phyloP scores from a whole-genome alignment of 805 yeast species.

The Candida alai region DNA sequence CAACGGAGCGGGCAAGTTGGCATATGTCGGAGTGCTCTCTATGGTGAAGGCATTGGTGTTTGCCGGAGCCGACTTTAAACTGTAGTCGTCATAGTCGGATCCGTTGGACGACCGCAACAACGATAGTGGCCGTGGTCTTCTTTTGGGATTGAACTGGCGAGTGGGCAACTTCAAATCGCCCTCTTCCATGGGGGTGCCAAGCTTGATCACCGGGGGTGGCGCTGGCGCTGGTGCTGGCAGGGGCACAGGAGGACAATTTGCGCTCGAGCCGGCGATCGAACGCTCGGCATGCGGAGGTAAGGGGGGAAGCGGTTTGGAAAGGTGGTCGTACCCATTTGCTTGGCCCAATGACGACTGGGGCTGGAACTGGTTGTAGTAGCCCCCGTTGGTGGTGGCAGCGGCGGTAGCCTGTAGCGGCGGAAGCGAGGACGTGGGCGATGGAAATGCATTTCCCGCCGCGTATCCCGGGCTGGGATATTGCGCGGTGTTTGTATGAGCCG shows the following conservation, averaged over 20 bases:
- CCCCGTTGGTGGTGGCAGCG: neutral
- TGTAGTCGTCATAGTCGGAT: slow-evolving; percentile 6
- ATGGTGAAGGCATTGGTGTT: neutral
- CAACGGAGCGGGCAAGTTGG: slow-evolving; percentile 18
- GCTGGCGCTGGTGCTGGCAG: slow-evolving; percentile 1
- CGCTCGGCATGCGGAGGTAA: neutral
- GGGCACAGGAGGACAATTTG: slow-evolving; percentile 1
- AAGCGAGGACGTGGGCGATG: slow-evolving; percentile 3
- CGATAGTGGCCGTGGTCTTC: slow-evolving; percentile 38
- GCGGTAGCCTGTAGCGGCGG: slow-evolving; percentile 3
- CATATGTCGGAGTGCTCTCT: slow-evolving; percentile 9
- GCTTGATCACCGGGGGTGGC: neutral
- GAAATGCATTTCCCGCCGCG: neutral
- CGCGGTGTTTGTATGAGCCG: slow-evolving; percentile 1
- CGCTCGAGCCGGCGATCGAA: neutral
- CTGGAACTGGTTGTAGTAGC: slow-evolving; percentile 7
- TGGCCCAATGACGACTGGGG: slow-evolving; percentile 1
- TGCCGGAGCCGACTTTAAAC: slow-evolving; percentile 10
- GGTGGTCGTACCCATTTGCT: neutral
- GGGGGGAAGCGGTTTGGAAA: slow-evolving; percentile 2
- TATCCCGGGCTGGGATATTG: slow-evolving; percentile 1
- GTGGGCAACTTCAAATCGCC: slow-evolving; percentile 17
- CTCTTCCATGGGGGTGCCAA: too few relatives aligned
- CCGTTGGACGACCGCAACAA: slow-evolving; percentile 30
- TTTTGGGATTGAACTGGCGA: slow-evolving; percentile 32